A percentile compares a stretch with the other conserved stretches of the same genome.
Conservation (phyloP, 257 asterid genomes). For the Ballota nigra region DNA sequence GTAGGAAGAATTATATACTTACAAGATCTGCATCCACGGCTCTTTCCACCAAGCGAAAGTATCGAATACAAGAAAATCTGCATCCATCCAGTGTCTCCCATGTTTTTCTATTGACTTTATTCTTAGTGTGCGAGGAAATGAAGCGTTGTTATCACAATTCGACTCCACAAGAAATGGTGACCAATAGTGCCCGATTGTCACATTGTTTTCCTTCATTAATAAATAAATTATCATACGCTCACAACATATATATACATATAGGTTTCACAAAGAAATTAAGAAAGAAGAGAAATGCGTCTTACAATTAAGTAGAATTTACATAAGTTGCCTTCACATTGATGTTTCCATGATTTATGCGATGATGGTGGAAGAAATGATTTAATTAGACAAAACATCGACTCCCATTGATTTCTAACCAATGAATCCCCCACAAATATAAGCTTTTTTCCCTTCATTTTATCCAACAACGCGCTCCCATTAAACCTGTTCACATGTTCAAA, state of each 20-base stretch:
- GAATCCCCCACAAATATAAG: constrained; percentile 68
- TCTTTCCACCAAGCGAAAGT: constrained; percentile 58
- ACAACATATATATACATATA: neutral
- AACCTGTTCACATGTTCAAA: constrained; percentile 2
- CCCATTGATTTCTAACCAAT: constrained; percentile 56
- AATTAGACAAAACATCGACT: constrained; percentile 57
- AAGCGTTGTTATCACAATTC: constrained; percentile 29
- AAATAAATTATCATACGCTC: neutral
- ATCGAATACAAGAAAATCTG: constrained; percentile 56
- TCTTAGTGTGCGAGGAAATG: constrained; percentile 23
- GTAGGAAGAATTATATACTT: constrained; percentile 22
- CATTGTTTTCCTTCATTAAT: constrained; percentile 52
- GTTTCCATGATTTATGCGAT: constrained; percentile 16
- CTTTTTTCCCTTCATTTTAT: constrained; percentile 58
- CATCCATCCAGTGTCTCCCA: constrained; percentile 52
- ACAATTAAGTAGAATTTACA: constrained; percentile 41
- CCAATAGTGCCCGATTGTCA: constrained; percentile 68
- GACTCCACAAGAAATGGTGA: constrained; percentile 76
- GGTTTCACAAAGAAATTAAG: too few species aligned
- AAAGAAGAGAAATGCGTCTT: constrained; percentile 19
- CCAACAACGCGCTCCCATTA: constrained; percentile 49
- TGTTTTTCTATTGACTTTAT: constrained; percentile 51
- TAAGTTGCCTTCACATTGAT: constrained; percentile 33
- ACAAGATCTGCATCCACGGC: constrained; percentile 37
- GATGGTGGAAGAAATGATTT: constrained; percentile 41